Conservation (phyloP, 768 basidiomycete genomes). For the Tephrocybe sp. region DNA sequence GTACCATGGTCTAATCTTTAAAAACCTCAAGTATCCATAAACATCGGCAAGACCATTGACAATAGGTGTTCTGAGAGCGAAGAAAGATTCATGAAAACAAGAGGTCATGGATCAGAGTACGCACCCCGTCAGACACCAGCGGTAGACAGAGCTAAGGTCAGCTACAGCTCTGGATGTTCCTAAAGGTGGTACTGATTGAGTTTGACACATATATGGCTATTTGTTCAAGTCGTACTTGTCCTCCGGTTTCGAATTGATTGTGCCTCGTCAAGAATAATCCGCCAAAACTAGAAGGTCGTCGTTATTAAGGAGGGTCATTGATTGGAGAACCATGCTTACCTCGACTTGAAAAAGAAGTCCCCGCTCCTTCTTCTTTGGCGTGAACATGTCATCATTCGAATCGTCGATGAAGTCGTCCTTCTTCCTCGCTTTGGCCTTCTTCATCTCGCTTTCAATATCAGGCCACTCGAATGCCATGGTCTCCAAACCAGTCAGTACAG, state of each 20-base stretch:
- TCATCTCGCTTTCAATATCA: slow-evolving; percentile 46
- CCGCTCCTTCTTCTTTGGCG: slow-evolving; percentile 25
- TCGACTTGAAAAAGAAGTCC: slow-evolving; percentile 52
- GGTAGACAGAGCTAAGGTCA: slow-evolving; percentile 47
- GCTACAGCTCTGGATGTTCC: slow-evolving; percentile 54
- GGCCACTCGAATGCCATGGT: slow-evolving; percentile 61
- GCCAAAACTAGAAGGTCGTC: slow-evolving; percentile 38
- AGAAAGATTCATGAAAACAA: slow-evolving; percentile 1
- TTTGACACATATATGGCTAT: background rate
- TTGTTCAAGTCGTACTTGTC: slow-evolving; percentile 35
- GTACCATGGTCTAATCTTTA: slow-evolving; percentile 46
- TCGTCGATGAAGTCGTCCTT: slow-evolving; percentile 35
- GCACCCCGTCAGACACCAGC: slow-evolving; percentile 70
- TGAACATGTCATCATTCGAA: slow-evolving; percentile 31
- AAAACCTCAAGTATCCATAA: slow-evolving; percentile 44
- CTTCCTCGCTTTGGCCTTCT: slow-evolving; percentile 30
- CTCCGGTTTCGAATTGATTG: slow-evolving; percentile 51
- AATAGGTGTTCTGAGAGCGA: slow-evolving; percentile 61
- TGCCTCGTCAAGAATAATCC: slow-evolving; percentile 55
- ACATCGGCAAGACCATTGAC: slow-evolving; percentile 59
- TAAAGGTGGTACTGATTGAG: slow-evolving; percentile 15
- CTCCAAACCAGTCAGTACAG: slow-evolving; percentile 24
- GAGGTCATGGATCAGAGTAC: slow-evolving; percentile 9
- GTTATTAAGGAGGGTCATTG: background rate
- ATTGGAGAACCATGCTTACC: slow-evolving; percentile 23